These are phyloP conservation scores for Colletotrichum cordylinicola DNA, from an alignment of 2,329 filamentous ascomycete genomes.

Conservation along the genomic window DNA sequence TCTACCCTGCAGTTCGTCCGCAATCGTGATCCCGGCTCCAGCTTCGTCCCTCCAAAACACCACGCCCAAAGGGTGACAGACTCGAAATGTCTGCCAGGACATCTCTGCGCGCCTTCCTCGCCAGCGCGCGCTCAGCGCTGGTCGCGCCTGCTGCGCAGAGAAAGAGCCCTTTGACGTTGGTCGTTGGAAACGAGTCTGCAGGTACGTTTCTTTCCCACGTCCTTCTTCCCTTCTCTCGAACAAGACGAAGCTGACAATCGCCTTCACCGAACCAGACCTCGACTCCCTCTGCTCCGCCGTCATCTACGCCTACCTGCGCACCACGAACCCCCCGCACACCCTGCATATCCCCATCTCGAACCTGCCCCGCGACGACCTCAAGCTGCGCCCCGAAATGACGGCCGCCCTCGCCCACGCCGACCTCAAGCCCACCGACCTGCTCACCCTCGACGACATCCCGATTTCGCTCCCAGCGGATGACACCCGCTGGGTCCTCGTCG, in stretches of 20 bases:
- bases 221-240: background rate
- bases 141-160: slow-evolving; percentile 48
- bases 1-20: background rate
- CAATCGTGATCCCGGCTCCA: background rate
- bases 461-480: slow-evolving; percentile 53
- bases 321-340: slow-evolving; percentile 56
- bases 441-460: slow-evolving; percentile 63
- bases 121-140: slow-evolving; percentile 53
- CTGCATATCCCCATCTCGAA: slow-evolving; percentile 78
- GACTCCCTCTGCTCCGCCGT: slow-evolving; percentile 81
- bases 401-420: slow-evolving; percentile 68
- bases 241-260: background rate
- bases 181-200: slow-evolving; percentile 72
- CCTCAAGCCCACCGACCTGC: slow-evolving; percentile 64
- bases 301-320: slow-evolving; percentile 76
- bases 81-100: slow-evolving; percentile 33
- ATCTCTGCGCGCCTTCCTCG: slow-evolving; percentile 57
- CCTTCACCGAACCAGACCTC: slow-evolving; percentile 62
- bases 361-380: slow-evolving; percentile 70
- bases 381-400: slow-evolving; percentile 74
- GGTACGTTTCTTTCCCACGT: slow-evolving; percentile 44
- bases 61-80: background rate
- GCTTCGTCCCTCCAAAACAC: background rate
- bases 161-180: slow-evolving; percentile 59
- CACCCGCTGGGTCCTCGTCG: slow-evolving; percentile 76